A percentile compares a stretch with the other conserved stretches of the same genome.
These are phyloP conservation scores for Apophysomyces elegans DNA, from an alignment of 371 early-diverging fungal genomes.

Conservation along the genomic window DNA sequence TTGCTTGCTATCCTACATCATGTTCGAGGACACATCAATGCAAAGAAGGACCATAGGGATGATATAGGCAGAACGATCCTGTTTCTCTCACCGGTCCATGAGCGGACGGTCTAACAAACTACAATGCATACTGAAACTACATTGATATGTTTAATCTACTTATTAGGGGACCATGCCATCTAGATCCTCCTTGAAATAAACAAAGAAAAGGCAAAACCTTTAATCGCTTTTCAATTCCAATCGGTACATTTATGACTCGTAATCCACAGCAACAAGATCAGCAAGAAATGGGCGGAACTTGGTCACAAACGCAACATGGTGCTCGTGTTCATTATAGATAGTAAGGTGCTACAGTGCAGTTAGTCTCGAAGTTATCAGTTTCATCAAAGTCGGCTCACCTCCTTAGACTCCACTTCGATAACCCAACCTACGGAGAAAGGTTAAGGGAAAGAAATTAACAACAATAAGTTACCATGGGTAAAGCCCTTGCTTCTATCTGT, in stretches of 20 bases:
- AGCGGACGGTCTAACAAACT: too few relatives aligned
- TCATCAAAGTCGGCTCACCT: slow-evolving; percentile 28
- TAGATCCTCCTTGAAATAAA: too few relatives aligned
- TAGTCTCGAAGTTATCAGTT: background rate
- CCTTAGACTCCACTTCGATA: slow-evolving; percentile 44
- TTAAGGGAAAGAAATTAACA: background rate
- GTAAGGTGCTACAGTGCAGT: slow-evolving; percentile 30
- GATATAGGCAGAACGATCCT: too few relatives aligned
- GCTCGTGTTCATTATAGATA: slow-evolving; percentile 34
- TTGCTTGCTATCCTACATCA: too few relatives aligned
- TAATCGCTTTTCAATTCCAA: too few relatives aligned
- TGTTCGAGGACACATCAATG: too few relatives aligned
- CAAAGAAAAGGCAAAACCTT: too few relatives aligned
- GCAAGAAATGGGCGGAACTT: slow-evolving; percentile 39
- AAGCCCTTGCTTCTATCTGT: slow-evolving; percentile 53
- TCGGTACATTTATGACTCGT: slow-evolving; percentile 26
- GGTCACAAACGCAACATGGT: slow-evolving; percentile 38
- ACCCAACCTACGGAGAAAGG: slow-evolving; percentile 43
- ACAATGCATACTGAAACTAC: too few relatives aligned
- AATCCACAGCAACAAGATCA: slow-evolving; percentile 52
- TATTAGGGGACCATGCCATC: too few relatives aligned
- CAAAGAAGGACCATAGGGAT: too few relatives aligned
- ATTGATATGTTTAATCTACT: too few relatives aligned
- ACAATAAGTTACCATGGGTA: slow-evolving; percentile 37
- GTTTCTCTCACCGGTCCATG: too few relatives aligned